phyloP scores from a whole-genome alignment of 2,329 filamentous ascomycete species.

The Leptographium radiaticola region DNA sequence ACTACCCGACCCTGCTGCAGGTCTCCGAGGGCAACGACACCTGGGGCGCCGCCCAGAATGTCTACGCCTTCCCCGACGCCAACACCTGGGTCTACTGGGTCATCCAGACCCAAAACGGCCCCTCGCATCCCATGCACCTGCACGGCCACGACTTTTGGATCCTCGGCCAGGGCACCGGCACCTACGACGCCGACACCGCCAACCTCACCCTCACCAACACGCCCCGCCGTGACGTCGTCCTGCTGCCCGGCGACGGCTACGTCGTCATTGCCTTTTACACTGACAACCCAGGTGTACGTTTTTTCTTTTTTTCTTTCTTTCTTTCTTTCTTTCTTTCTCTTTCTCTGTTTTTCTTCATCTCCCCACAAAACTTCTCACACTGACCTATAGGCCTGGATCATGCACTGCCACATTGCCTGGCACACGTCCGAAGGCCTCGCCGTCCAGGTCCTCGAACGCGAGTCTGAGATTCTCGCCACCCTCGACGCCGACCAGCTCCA shows the following conservation, averaged over 20 bases:
- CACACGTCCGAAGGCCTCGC: constrained; percentile 19
- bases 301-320: not conserved
- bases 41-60: constrained; percentile 6
- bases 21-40: constrained; percentile 7
- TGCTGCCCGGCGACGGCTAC: constrained; percentile 26
- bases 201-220: constrained; percentile 22
- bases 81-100: constrained; percentile 11
- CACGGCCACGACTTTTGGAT: constrained; percentile 30
- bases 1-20: constrained; percentile 9
- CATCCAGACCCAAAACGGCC: constrained; percentile 5
- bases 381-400: constrained; percentile 23
- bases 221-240: constrained; percentile 28
- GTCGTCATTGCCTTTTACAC: constrained; percentile 31
- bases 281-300: constrained; percentile 30
- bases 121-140: constrained; percentile 27
- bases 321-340: not conserved
- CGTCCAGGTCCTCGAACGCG: constrained; percentile 4
- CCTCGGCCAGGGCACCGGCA: constrained; percentile 16
- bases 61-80: constrained; percentile 4
- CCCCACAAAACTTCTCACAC: not conserved
- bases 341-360: not conserved
- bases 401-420: constrained; percentile 46
- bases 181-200: constrained; percentile 7
- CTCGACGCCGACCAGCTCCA: not conserved
- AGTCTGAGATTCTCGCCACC: not conserved